Evolutionary conservation across 225 moss, liverwort and hornwort species (phyloP), one percentile per base, ranked within the genome.

Genomic region (Pseudisothecium myosuroides): DNA sequence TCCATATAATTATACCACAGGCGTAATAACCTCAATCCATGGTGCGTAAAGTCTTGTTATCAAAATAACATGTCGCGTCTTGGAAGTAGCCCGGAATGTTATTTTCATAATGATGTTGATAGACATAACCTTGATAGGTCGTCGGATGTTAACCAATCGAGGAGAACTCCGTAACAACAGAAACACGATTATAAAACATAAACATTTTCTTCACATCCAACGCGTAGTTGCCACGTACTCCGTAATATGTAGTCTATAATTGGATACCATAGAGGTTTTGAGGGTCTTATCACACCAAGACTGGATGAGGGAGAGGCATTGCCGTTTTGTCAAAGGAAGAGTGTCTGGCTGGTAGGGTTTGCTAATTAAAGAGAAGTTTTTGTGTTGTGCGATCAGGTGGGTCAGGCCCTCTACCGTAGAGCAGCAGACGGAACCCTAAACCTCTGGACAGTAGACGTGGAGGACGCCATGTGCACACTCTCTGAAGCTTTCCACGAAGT

Each of bases 401-500:
- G 93, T 22, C 92, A 91, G 82, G 66, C 82, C 10, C 76, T 98
- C 15, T 91, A 91, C 32, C 92, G 98, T 22, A 81, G 77, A 86
- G 81, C 88, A 29, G 60, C 2, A 9, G 94, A 95, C 55, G 96
- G 96, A 26, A 76, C 71, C 10, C n/a, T 91, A 12, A 59, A 67
- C 56, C 85, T 81, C 7, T 98, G 98, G 98, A 91, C 91, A n/a
- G 91, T 67, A 36, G 95, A 94, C 37, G 80, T 96, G 62, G 98
- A 98, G 58, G 98, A 96, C 58, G 61, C 94, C 22, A 85, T 96
- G 88, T 98, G 98, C 91, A 96, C 97, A 0, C 92, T 98, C 14
- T 89, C 76, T 37, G 97, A 98, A 47, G 95, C 91, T 6, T 96
- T 98, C 58, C 89, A 89, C 43, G 71, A 93, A 66, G 96, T 96